Conservation (phyloP, 768 basidiomycete genomes). For the Boletus subcaerulescens region DNA sequence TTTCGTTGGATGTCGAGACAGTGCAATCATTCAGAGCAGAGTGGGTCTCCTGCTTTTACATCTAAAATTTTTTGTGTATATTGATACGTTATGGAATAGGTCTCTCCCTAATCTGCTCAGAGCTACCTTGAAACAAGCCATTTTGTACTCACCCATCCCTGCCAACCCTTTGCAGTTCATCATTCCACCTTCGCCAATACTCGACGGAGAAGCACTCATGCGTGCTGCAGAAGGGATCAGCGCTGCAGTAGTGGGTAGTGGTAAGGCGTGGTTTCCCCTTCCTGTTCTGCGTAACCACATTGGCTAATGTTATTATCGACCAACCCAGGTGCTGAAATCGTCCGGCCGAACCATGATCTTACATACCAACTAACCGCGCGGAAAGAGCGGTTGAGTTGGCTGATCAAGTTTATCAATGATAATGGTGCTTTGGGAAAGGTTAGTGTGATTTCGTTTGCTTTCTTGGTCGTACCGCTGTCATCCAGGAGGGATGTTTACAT, state of each 20-base stretch:
- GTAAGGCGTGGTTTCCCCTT: constrained; percentile 37
- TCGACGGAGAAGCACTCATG: constrained; percentile 79
- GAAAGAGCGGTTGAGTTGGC: constrained; percentile 72
- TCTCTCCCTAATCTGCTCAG: constrained; percentile 63
- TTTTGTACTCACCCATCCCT: constrained; percentile 68
- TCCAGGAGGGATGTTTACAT: neutral
- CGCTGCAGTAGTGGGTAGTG: constrained; percentile 65
- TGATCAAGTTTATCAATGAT: constrained; percentile 88
- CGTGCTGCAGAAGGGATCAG: constrained; percentile 76
- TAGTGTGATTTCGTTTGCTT: constrained; percentile 3
- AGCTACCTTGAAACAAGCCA: constrained; percentile 80
- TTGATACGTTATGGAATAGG: constrained; percentile 45
- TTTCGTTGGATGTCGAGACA: constrained; percentile 56
- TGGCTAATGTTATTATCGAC: neutral
- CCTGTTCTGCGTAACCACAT: neutral
- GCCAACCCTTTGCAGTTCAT: constrained; percentile 81
- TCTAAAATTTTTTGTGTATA: neutral
- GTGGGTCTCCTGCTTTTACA: constrained; percentile 38
- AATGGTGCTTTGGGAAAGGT: constrained; percentile 80
- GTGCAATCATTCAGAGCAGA: constrained; percentile 59
- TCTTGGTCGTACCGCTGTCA: neutral
- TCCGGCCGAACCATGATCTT: constrained; percentile 75
- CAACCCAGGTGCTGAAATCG: constrained; percentile 56
- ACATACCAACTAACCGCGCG: constrained; percentile 72
- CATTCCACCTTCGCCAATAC: constrained; percentile 62